Conservation (phyloP, 139 green algal genomes). For the Chlamydomonas incerta region DNA sequence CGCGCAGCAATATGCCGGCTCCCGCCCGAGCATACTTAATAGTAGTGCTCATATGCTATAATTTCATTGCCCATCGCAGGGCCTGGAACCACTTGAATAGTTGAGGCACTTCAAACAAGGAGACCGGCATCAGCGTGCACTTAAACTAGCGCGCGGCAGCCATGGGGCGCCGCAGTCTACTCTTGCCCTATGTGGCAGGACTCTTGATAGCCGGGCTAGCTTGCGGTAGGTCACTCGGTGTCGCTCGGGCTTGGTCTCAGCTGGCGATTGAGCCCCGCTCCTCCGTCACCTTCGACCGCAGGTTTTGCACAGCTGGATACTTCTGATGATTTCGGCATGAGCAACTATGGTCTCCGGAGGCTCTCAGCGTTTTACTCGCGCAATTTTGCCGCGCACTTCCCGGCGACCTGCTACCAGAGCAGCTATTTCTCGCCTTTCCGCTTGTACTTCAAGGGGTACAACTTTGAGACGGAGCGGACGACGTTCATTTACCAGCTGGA, state of each 20-base stretch:
- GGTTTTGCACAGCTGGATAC: conserved; percentile 32
- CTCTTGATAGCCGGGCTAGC: conserved; percentile 19
- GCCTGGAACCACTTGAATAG: too few species aligned
- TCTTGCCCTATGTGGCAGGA: not conserved
- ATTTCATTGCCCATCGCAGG: too few species aligned
- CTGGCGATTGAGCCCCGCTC: too few species aligned
- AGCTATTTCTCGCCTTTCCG: conserved; percentile 55
- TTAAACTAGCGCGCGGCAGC: not conserved
- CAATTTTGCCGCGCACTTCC: conserved; percentile 10
- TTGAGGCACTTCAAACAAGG: too few species aligned
- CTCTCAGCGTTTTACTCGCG: conserved; percentile 28
- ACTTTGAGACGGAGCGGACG: not conserved
- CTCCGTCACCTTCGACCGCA: not conserved
- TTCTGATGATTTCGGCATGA: conserved; percentile 5
- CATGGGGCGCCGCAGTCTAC: conserved; percentile 33
- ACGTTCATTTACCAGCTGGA: conserved; percentile 39
- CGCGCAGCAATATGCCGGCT: too few species aligned
- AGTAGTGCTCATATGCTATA: too few species aligned
- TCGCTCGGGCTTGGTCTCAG: too few species aligned
- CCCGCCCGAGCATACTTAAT: too few species aligned
- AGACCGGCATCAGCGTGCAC: too few species aligned
- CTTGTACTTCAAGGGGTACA: conserved; percentile 21
- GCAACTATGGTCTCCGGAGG: conserved; percentile 11
- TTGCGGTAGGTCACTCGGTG: conserved; percentile 1
- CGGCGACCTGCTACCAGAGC: conserved; percentile 44